Evolutionary conservation across 1,139 yeast species (phyloP), one percentile per base, ranked within the genome.

Genomic region (Wickerhamomyces sp.): DNA sequence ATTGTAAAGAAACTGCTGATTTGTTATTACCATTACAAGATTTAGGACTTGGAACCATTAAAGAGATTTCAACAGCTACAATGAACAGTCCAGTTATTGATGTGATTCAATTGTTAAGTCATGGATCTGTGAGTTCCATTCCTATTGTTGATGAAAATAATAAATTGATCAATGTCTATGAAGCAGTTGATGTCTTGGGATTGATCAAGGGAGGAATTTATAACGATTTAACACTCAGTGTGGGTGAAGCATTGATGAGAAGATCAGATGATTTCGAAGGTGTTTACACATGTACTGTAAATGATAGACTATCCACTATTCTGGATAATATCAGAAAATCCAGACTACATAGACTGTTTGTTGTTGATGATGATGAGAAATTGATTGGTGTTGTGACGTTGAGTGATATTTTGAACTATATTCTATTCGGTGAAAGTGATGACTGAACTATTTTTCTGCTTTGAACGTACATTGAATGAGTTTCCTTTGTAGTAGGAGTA

Each of bases 181-280:
- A 93, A 62, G 95, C 96, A 0, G 94, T 88, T 28, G 99, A 93
- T 59, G 94, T 91, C 6, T 70, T 93, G 49, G 87, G 95, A 1
- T 68, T 93, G 51, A 89, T 91, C 40, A 91, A 89, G 59, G 96
- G 96, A 27, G 97, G 97, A 3, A 81, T 87, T 55, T 88, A 89
- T 55, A 86, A 89, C 26, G 98, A 91, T 59, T 67, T 91, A 45
- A 85, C 89, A 30, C 67, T 93, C 47, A 83, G 93, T 39, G 96
- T 93, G 9, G 99, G 98, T 4, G 97, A 91, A 58, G 98, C 98
- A 0, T 69, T 93, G 38, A 78, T 91, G 76, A 76, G 95, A 58
- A 75, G 98, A 55, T 82, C 95, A 8, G 96, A 89, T 50, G 97
- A 91, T 57, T 93, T 91, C 54, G 98, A 91, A 59, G 98, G 99